Percentiles rank a stretch among this genome's conserved stretches.
Conservation (phyloP, 2,329 filamentous ascomycete species). For the Mycosphaerella sp. region DNA sequence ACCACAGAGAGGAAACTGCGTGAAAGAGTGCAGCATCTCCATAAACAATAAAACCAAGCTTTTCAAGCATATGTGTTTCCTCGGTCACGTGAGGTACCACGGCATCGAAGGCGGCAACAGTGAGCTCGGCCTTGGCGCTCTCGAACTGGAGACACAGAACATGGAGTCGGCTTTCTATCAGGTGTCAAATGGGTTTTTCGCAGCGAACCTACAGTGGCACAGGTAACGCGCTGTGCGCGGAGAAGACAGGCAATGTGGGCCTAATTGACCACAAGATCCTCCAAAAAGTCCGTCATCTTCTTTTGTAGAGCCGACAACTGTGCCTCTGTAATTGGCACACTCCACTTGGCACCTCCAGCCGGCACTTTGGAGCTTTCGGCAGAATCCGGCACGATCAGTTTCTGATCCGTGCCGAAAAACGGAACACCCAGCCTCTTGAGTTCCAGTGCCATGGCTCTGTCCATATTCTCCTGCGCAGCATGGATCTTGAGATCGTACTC, state of each 20-base stretch:
- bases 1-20: neutral
- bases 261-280: neutral
- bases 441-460: constrained; percentile 50
- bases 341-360: neutral
- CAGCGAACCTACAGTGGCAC: neutral
- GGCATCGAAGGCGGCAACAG: too few relatives aligned
- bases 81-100: too few relatives aligned
- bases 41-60: neutral
- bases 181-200: neutral
- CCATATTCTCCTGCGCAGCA: constrained; percentile 54
- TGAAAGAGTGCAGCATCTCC: too few relatives aligned
- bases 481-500: constrained; percentile 59
- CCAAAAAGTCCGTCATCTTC: neutral
- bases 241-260: neutral
- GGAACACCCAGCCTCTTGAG: constrained; percentile 54
- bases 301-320: neutral
- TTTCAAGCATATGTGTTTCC: neutral
- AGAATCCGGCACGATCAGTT: constrained; percentile 37
- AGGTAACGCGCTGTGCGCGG: neutral
- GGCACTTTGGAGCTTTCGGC: constrained; percentile 4
- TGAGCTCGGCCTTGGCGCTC: too few relatives aligned
- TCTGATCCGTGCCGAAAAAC: constrained; percentile 51
- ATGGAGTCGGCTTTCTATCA: too few relatives aligned
- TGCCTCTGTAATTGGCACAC: neutral
- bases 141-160: too few relatives aligned